These are phyloP conservation scores for Fusarium buharicum DNA, from an alignment of 2,329 filamentous ascomycete genomes.

Conservation along the genomic window DNA sequence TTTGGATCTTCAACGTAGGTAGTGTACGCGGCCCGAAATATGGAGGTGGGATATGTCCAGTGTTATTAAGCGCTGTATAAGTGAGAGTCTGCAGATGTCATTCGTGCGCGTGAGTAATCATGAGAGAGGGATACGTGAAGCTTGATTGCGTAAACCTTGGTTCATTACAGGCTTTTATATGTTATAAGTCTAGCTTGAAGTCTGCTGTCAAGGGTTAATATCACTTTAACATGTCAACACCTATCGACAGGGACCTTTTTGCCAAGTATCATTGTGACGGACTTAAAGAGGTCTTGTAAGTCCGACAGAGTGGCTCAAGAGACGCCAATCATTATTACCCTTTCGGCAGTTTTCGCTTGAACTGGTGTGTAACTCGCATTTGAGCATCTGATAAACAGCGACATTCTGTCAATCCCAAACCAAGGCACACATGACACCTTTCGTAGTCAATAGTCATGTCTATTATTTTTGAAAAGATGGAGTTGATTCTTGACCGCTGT, in stretches of 20 bases:
- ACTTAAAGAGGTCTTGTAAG: neutral
- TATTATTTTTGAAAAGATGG: neutral
- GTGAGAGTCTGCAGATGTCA: no score
- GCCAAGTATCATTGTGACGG: neutral
- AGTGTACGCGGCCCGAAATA: slow-evolving; percentile 1
- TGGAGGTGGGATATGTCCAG: neutral
- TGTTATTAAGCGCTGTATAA: no score
- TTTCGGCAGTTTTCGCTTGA: slow-evolving; percentile 11
- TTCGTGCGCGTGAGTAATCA: no score
- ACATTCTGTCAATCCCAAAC: neutral
- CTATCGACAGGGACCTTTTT: neutral
- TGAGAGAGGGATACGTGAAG: neutral
- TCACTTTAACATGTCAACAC: neutral
- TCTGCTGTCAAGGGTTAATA: neutral
- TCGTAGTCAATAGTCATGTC: slow-evolving; percentile 1
- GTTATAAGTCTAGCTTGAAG: neutral
- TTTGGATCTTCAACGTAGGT: slow-evolving; percentile 4
- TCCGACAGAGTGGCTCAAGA: neutral
- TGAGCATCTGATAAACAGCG: neutral
- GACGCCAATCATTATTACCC: neutral
- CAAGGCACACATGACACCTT: neutral
- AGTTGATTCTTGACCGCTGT: slow-evolving; percentile 28
- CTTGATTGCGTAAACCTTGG: neutral
- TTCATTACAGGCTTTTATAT: neutral
- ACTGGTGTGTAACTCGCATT: neutral